Base-by-base conservation (phyloP, 805 yeast genomes). In the Metschnikowia shivogae region DNA sequence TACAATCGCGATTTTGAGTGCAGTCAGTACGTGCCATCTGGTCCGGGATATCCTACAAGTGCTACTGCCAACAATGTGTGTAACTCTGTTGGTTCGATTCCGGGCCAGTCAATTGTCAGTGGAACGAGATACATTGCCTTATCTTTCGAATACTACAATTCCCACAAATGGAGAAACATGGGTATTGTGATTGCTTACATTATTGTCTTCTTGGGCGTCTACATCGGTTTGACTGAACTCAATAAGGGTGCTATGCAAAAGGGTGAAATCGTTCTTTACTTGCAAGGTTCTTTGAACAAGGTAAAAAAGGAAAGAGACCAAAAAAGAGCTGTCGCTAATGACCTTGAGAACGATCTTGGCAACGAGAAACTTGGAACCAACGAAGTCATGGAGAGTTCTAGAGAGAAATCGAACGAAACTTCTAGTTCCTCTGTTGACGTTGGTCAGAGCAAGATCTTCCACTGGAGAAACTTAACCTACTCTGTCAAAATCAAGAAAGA, bases 161-260 rank as follows among this genome's bases (percentile, higher is more conserved):
- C 63, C 17, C 87, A 88, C 62, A 73, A 77, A 40, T 88, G 96
- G 96, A 80, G 95, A 69, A 85, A 88, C 61, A 73, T 84, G 46
- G 96, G 89, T 57, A 78, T 84, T 47, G 47, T 77, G 47, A 59
- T 81, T 57, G 87, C 76, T 2, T 82, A 72, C 57, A 62, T 72
- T 45, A 49, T 70, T 4, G 74, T 74, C 50, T 73, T 73, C 60
- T 51, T 75, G 44, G 43, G 50, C 30, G 50, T 65, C 27, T 67
- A 68, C 55, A 57, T 68, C 33, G 44, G 53, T 3, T 61, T 69
- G 48, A 64, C 69, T 40, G 74, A 69, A 53, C 24, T 79, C 79
- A 68, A 68, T 56, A 67, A 67, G 52, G 74, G 73, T 52, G 68
- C 74, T 7, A 68, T 66, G 70, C 74, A 68, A 55, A 68, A 68